phyloP scores from a whole-genome alignment of 2,329 filamentous ascomycete genomes.

The Myriosclerotinia duriaeana region DNA sequence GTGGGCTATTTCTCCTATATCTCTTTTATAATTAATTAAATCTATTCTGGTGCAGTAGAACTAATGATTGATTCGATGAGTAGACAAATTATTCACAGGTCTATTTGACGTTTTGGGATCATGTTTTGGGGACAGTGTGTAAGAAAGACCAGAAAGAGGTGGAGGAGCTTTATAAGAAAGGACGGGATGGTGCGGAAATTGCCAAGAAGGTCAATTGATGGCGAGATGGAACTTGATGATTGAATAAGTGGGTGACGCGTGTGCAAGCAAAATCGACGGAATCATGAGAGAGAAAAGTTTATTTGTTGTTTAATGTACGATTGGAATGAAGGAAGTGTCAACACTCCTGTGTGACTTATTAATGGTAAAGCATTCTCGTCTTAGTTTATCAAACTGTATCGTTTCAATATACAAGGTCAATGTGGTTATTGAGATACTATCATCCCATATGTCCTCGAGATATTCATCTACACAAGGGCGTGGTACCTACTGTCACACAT shows the following conservation, averaged over 20 bases:
- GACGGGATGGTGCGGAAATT: neutral
- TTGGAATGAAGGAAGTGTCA: no score
- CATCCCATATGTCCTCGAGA: no score
- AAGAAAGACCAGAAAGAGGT: neutral
- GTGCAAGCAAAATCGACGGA: neutral
- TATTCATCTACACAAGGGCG: no score
- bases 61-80: neutral
- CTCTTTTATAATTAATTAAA: no score
- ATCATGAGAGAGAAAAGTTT: neutral
- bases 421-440: no score
- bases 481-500: no score
- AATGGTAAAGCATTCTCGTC: neutral
- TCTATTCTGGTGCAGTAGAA: neutral
- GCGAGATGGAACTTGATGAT: neutral
- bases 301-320: no score
- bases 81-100: constrained; percentile 18
- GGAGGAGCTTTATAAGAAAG: constrained; percentile 9
- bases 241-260: neutral
- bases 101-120: constrained; percentile 18
- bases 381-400: no score
- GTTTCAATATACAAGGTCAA: no score
- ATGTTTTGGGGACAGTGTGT: constrained; percentile 1
- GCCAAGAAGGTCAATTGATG: constrained; percentile 5
- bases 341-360: no score
- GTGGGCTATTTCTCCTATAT: neutral